These are phyloP conservation scores for Leishmania martiniquensis DNA, from an alignment of 208 protist genomes.

Conservation along the genomic window DNA sequence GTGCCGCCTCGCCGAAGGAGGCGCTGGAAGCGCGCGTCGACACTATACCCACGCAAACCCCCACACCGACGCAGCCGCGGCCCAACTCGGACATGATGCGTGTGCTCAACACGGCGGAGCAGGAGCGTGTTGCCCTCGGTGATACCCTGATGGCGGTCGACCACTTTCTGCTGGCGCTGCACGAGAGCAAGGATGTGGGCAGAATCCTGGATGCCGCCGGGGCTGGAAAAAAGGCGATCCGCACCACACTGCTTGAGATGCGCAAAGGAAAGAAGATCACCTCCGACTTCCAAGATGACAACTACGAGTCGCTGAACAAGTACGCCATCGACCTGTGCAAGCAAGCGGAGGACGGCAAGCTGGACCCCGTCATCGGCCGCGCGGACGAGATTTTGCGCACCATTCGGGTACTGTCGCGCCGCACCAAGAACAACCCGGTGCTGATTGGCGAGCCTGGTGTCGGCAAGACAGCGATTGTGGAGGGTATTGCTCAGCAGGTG, in stretches of 20 bases:
- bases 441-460: conserved; percentile 98
- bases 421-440: conserved; percentile 99
- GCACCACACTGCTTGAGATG: conserved; percentile 70
- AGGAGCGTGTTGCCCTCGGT: conserved; percentile 67
- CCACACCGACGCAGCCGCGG: conserved; percentile 63
- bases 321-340: conserved; percentile 97
- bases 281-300: conserved; percentile 77
- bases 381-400: conserved; percentile 99
- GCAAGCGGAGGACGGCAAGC: conserved; percentile 93
- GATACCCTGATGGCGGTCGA: conserved; percentile 81
- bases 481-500: conserved; percentile 94
- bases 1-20: conserved; percentile 52
- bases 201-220: conserved; percentile 72
- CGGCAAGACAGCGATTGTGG: conserved; percentile 94
- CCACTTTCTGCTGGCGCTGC: conserved; percentile 78
- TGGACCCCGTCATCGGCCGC: conserved; percentile 99
- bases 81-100: conserved; percentile 75
- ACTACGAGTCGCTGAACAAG: conserved; percentile 95
- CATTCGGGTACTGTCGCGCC: conserved; percentile 96
- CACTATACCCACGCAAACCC: conserved; percentile 60
- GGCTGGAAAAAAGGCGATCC: conserved; percentile 60
- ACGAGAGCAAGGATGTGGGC: conserved; percentile 61
- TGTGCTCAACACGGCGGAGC: conserved; percentile 83
- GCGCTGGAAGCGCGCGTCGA: conserved; percentile 46
- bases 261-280: conserved; percentile 88